Percentiles rank a stretch among this genome's conserved stretches.
Evolutionary conservation across 208 protist species (phyloP).

Genomic region (Trypanosoma scelopori): DNA sequence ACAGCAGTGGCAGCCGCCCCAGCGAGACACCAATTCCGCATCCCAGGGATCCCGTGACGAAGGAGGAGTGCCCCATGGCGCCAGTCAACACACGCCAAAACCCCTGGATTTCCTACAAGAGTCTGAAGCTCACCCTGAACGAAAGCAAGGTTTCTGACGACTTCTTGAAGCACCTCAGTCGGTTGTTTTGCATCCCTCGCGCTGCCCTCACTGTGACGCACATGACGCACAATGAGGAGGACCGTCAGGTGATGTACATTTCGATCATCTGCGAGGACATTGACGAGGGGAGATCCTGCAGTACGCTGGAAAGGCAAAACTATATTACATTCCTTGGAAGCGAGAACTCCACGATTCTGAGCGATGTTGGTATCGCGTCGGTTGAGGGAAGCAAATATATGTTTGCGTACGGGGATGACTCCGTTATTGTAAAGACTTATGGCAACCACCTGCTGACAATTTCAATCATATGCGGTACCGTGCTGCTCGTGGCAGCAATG

Average conservation of each 20-base stretch:
- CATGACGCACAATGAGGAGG: conserved; percentile 30
- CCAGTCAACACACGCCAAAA: conserved; percentile 20
- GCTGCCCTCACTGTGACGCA: conserved; percentile 37
- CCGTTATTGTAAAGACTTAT: conserved; percentile 8
- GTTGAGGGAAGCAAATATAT: conserved; percentile 35
- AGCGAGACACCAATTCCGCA: conserved; percentile 9
- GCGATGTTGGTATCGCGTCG: conserved; percentile 18
- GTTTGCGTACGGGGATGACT: conserved; percentile 43
- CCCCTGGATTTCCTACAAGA: conserved; percentile 48
- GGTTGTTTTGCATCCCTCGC: conserved; percentile 55
- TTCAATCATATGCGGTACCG: conserved; percentile 33
- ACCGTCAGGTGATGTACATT: conserved; percentile 48
- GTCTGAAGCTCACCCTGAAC: conserved; percentile 40
- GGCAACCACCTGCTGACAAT: conserved; percentile 12
- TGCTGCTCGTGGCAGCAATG: conserved; percentile 33
- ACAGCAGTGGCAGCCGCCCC: conserved; percentile 5
- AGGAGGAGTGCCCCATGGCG: conserved; percentile 48
- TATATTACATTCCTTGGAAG: conserved; percentile 48
- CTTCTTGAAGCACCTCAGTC: conserved; percentile 31
- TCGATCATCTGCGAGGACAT: conserved; percentile 56
- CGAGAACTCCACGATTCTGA: conserved; percentile 14
- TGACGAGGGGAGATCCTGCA: conserved; percentile 32
- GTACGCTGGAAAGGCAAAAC: conserved; percentile 55
- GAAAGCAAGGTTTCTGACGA: conserved; percentile 20
- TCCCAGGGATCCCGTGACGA: conserved; percentile 52